phyloP scores from a whole-genome alignment of 768 basidiomycete species.

The Fistulinella prunicolor region DNA sequence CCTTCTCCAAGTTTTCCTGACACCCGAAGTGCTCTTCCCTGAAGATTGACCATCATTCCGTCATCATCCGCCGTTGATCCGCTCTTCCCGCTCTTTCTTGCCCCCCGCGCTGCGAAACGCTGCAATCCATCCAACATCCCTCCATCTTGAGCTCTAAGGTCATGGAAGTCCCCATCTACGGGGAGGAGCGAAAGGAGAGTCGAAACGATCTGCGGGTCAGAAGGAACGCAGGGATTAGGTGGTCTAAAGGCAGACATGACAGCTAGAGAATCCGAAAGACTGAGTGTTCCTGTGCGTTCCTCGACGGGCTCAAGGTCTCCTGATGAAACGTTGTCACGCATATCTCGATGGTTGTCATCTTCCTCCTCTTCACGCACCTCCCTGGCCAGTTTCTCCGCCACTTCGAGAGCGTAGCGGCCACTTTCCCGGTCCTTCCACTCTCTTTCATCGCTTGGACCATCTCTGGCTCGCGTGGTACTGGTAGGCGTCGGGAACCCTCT shows the following conservation, averaged over 20 bases:
- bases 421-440: slow-evolving; percentile 29
- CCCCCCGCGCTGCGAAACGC: slow-evolving; percentile 56
- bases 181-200: slow-evolving; percentile 63
- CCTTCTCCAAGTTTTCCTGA: slow-evolving; percentile 93
- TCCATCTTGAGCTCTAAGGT: slow-evolving; percentile 52
- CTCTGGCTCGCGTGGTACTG: slow-evolving; percentile 51
- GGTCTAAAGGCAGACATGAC: slow-evolving; percentile 64
- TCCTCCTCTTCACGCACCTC: slow-evolving; percentile 35
- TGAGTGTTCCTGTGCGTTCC: slow-evolving; percentile 62
- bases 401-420: slow-evolving; percentile 45
- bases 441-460: slow-evolving; percentile 17
- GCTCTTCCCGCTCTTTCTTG: slow-evolving; percentile 33
- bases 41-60: slow-evolving; percentile 56
- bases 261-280: slow-evolving; percentile 61
- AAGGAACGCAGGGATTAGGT: slow-evolving; percentile 87
- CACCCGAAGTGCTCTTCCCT: slow-evolving; percentile 64
- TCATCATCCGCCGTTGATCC: slow-evolving; percentile 37
- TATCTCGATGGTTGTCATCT: slow-evolving; percentile 12
- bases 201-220: slow-evolving; percentile 61
- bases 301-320: slow-evolving; percentile 38
- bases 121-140: slow-evolving; percentile 67
- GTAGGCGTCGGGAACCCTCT: slow-evolving; percentile 38
- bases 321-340: slow-evolving; percentile 6
- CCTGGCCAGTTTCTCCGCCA: slow-evolving; percentile 57
- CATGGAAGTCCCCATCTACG: slow-evolving; percentile 57